Evolutionary conservation across 805 yeast genomes (phyloP), one percentile per base, ranked within the genome.

Genomic region (Brettanomyces nanus): DNA sequence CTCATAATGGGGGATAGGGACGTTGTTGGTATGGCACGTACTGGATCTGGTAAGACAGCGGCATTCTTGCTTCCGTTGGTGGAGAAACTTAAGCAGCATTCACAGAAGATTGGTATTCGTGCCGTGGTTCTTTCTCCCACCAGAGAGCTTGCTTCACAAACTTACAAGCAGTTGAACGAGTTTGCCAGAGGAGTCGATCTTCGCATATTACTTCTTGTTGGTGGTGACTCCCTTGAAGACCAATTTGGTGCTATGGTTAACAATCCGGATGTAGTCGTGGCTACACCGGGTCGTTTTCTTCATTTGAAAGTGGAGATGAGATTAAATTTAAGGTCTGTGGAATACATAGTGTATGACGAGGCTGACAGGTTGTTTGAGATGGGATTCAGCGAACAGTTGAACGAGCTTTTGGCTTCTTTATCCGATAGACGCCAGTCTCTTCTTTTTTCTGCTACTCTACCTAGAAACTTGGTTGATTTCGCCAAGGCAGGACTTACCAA

Each of bases 21-120:
- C 62, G 95, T 92, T 30, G 98, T 92, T 13, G 99, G 97, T 56
- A 92, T 92, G 99, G 99, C 99, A 13, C 74, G 99, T 54, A 92
- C 99, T 0, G 99, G 99, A 52, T 85, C 95, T 19, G 99, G 99
- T 69, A 92, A 92, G 57, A 92, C 99, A 0, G 98, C 98, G 6
- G 97, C 98, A 1, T 92, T 92, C 57, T 73, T 85, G 17, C 63
- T 92, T 38, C 99, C 99, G 3, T 69, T 92, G 66, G 70, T 92
- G 46, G 97, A 92, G 51, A 80, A 75, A 54, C 68, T 90, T 48
- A 85, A 85, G 58, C 61, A 77, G 2, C 97, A 90, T 56, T 75
- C 84, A 31, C 87, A 95, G 22, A 83, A 77, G 54, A 81, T 84
- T 31, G 98, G 98, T 45, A 80, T 80, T 2, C 71, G 98, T 48